Conservation (phyloP, 2,329 filamentous ascomycete species). For the Didymella sp. region DNA sequence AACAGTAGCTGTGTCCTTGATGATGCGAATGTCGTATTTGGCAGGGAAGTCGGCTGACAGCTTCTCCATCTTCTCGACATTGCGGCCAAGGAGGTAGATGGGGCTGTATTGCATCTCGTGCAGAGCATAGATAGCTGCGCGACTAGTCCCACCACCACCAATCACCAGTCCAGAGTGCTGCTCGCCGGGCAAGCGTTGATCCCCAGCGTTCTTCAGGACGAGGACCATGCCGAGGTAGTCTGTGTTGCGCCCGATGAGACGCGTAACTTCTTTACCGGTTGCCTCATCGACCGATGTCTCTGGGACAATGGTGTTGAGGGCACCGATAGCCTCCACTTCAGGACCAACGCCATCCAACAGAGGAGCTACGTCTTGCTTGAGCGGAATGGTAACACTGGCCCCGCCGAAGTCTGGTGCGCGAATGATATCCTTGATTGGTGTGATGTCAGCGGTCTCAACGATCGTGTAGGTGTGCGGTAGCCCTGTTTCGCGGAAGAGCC, state of each 20-base stretch:
- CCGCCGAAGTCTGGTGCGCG: constrained; percentile 80
- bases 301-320: constrained; percentile 91
- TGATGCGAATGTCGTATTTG: constrained; percentile 70
- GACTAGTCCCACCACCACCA: constrained; percentile 88
- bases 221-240: constrained; percentile 94
- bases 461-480: constrained; percentile 83
- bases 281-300: constrained; percentile 47
- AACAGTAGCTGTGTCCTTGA: constrained; percentile 59
- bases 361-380: constrained; percentile 87
- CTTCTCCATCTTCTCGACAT: constrained; percentile 68
- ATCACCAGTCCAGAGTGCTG: constrained; percentile 75
- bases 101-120: constrained; percentile 82
- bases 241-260: constrained; percentile 86
- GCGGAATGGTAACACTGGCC: constrained; percentile 91
- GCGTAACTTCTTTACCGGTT: constrained; percentile 53
- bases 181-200: constrained; percentile 42
- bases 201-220: constrained; percentile 73
- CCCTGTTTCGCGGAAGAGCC: constrained; percentile 76
- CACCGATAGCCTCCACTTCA: constrained; percentile 83
- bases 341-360: constrained; percentile 80
- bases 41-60: constrained; percentile 76
- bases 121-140: constrained; percentile 88
- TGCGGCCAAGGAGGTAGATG: constrained; percentile 86
- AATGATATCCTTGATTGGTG: constrained; percentile 68
- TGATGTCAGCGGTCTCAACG: constrained; percentile 73